Evolutionary conservation across 1,284 basidiomycete species (phyloP).

Genomic region (Tremellales sp.): DNA sequence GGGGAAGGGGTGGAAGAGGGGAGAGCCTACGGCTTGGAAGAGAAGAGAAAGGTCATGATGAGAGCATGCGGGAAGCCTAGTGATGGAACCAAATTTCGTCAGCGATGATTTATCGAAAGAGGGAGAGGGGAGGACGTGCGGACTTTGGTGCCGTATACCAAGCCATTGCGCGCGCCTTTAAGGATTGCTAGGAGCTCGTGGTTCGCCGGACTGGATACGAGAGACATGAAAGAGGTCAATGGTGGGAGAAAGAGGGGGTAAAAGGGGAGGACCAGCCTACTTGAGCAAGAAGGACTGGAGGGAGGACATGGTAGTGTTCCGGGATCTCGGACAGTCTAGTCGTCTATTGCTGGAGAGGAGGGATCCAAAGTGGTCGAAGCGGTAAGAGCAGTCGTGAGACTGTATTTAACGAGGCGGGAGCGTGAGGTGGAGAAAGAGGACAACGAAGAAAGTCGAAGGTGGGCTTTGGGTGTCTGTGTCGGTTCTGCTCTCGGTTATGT

Average conservation of each 20-base stretch:
- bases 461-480: too few species aligned
- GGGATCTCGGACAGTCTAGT: too few species aligned
- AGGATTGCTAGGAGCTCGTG: slow-evolving; percentile 88
- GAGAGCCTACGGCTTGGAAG: slow-evolving; percentile 70
- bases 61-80: slow-evolving; percentile 88
- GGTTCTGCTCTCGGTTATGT: too few species aligned
- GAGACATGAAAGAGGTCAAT: background rate
- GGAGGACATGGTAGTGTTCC: slow-evolving; percentile 25
- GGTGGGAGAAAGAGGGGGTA: background rate
- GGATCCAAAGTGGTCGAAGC: too few species aligned
- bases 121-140: slow-evolving; percentile 47
- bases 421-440: too few species aligned
- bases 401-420: too few species aligned
- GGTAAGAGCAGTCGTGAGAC: too few species aligned
- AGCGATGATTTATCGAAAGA: background rate
- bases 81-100: background rate
- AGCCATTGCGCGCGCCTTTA: slow-evolving; percentile 92
- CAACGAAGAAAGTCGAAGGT: too few species aligned
- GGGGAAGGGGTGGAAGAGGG: slow-evolving; percentile 62
- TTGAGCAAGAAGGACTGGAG: slow-evolving; percentile 25
- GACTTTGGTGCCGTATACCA: slow-evolving; percentile 84
- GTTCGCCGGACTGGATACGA: slow-evolving; percentile 58
- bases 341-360: too few species aligned
- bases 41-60: slow-evolving; percentile 96
- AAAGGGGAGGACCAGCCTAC: too few species aligned